These are phyloP conservation scores for Stephanodiscus minutulus DNA, from an alignment of 108 stramenopile genomes.

Conservation along the genomic window DNA sequence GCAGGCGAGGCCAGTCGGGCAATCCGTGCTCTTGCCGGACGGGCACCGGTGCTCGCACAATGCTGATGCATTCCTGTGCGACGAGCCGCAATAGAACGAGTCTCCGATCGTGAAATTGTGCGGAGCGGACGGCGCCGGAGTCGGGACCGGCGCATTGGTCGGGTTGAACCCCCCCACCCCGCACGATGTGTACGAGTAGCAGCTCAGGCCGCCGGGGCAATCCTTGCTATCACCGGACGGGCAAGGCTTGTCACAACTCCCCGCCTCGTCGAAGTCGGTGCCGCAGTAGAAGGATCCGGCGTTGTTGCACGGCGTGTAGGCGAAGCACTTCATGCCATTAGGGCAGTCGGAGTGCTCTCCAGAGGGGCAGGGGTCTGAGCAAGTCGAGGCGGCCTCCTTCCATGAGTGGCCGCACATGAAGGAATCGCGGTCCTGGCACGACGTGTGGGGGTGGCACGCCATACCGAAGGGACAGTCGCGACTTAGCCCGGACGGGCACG, in stretches of 20 bases:
- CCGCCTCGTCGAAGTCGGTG: constrained; percentile 38
- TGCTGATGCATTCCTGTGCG: constrained; percentile 35
- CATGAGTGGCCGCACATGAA: constrained; percentile 51
- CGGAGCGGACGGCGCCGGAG: constrained; percentile 29
- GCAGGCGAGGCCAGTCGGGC: constrained; percentile 42
- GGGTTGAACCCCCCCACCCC: constrained; percentile 51
- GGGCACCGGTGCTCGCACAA: constrained; percentile 46
- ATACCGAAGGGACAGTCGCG: constrained; percentile 37
- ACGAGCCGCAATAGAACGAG: constrained; percentile 43
- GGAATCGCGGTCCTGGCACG: constrained; percentile 51
- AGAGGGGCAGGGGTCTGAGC: constrained; percentile 44
- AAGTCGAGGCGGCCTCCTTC: constrained; percentile 42
- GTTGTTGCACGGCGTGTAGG: constrained; percentile 54
- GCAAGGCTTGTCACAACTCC: constrained; percentile 65
- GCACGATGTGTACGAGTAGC: constrained; percentile 84
- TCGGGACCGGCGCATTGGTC: constrained; percentile 10
- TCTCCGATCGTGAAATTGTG: constrained; percentile 15
- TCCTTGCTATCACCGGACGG: constrained; percentile 61
- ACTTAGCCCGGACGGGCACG: constrained; percentile 43
- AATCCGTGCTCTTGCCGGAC: constrained; percentile 20
- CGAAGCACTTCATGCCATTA: constrained; percentile 45
- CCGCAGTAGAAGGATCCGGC: constrained; percentile 50
- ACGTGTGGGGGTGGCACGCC: constrained; percentile 42
- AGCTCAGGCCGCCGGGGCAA: constrained; percentile 74
- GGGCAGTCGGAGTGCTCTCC: constrained; percentile 54